phyloP scores from a whole-genome alignment of 768 basidiomycete genomes.

The Nidularia sp. region DNA sequence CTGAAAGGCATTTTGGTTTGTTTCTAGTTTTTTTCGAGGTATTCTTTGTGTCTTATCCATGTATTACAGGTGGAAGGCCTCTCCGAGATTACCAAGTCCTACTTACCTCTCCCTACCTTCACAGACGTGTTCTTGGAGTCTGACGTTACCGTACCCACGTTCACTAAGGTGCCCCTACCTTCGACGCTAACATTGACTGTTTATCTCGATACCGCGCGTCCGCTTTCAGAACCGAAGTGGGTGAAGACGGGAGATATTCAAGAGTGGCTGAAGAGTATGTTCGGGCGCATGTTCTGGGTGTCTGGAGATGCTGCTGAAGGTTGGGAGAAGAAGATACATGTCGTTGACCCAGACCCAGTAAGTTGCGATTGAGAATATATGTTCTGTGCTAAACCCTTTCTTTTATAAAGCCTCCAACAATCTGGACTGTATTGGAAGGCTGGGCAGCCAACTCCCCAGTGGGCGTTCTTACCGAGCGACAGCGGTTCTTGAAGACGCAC shows the following conservation, averaged over 20 bases:
- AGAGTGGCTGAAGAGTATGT: constrained; percentile 88
- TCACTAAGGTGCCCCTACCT: constrained; percentile 51
- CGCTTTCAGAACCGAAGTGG: constrained; percentile 95
- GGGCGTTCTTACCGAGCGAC: constrained; percentile 71
- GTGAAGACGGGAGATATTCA: constrained; percentile 92
- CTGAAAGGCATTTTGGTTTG: constrained; percentile 77
- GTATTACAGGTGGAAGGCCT: constrained; percentile 64
- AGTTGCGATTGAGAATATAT: constrained; percentile 20
- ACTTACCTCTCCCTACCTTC: constrained; percentile 51
- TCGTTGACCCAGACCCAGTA: constrained; percentile 94
- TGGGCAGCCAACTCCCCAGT: constrained; percentile 87
- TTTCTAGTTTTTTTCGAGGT: constrained; percentile 9
- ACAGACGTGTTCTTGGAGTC: constrained; percentile 32
- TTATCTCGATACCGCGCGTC: constrained; percentile 82
- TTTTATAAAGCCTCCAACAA: constrained; percentile 73
- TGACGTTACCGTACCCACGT: constrained; percentile 72
- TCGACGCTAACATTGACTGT: constrained; percentile 61
- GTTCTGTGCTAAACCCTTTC: constrained; percentile 1
- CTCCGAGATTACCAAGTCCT: constrained; percentile 68
- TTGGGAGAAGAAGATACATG: constrained; percentile 92
- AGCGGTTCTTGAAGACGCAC: constrained; percentile 86
- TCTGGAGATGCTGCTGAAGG: constrained; percentile 80
- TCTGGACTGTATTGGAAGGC: constrained; percentile 83
- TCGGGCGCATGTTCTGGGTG: constrained; percentile 85
- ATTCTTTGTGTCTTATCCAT: constrained; percentile 4